These are phyloP conservation scores for Phaeosphaeriaceae sp. DNA, from an alignment of 2,329 filamentous ascomycete genomes.

Conservation along the genomic window DNA sequence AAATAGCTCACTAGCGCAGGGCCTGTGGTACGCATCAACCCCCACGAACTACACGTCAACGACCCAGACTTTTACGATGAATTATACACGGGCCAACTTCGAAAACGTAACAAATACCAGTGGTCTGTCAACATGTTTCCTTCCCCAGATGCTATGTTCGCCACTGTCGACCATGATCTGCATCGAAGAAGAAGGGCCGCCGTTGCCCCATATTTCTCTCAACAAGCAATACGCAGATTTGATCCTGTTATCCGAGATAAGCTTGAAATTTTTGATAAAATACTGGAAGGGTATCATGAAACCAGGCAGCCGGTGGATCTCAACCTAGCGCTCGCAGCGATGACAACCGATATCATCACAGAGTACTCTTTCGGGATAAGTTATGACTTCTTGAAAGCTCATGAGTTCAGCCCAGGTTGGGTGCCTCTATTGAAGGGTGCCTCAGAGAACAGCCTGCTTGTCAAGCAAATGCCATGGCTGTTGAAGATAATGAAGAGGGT, in stretches of 20 bases:
- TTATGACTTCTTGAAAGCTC: neutral
- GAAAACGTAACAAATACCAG: conserved; percentile 13
- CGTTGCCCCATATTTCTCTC: conserved; percentile 12
- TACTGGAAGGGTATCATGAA: conserved; percentile 9
- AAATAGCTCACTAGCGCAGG: conserved; percentile 3
- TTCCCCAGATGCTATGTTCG: conserved; percentile 3
- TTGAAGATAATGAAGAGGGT: conserved; percentile 5
- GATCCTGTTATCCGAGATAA: conserved; percentile 10
- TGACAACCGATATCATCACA: conserved; percentile 23
- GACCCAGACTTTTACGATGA: conserved; percentile 30
- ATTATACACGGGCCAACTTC: conserved; percentile 19
- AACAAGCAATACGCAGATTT: conserved; percentile 5
- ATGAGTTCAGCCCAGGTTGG: conserved; percentile 10
- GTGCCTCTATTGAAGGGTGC: conserved; percentile 1
- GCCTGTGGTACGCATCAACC: conserved; percentile 32
- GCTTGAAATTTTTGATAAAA: conserved; percentile 7
- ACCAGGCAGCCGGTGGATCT: conserved; percentile 10
- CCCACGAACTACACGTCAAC: conserved; percentile 25
- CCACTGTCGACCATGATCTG: conserved; percentile 11
- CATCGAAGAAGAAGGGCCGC: conserved; percentile 10
- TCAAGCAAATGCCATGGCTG: conserved; percentile 12
- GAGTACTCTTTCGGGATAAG: conserved; percentile 12
- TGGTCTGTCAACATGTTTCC: conserved; percentile 19
- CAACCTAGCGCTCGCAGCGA: conserved; percentile 11
- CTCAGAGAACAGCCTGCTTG: conserved; percentile 4